phyloP scores from a whole-genome alignment of 495 filamentous ascomycete species.

The Bathelium albidoporum region DNA sequence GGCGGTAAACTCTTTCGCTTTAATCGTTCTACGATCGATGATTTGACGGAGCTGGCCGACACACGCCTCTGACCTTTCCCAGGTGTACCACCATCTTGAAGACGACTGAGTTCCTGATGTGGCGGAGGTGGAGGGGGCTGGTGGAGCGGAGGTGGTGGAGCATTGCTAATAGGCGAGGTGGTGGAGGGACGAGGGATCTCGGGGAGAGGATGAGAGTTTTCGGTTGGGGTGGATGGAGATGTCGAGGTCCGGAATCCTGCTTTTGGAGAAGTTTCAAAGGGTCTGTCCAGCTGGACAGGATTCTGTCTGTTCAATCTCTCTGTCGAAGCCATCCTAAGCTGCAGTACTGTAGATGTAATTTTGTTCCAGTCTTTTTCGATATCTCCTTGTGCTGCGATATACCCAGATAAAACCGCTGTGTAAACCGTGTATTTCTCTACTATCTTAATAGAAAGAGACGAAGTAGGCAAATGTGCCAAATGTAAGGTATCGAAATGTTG shows the following conservation, averaged over 20 bases:
- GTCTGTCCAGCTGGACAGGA: background rate
- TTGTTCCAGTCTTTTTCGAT: background rate
- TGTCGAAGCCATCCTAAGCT: background rate
- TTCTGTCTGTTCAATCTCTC: background rate
- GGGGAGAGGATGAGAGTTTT: background rate
- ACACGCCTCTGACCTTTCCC: background rate
- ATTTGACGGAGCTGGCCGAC: background rate
- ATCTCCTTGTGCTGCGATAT: background rate
- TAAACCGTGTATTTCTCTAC: too few species aligned
- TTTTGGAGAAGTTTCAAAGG: background rate
- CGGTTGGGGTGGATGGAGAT: background rate
- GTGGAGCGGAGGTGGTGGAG: background rate
- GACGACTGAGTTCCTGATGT: background rate
- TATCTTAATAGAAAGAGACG: too few species aligned
- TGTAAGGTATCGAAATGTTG: background rate
- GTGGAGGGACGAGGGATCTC: background rate
- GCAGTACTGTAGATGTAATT: background rate
- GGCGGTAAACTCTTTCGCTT: conserved; percentile 1
- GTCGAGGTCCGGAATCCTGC: background rate
- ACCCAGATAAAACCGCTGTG: too few species aligned
- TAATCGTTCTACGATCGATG: background rate
- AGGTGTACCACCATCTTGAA: background rate
- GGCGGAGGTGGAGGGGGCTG: background rate
- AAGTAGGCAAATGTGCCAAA: background rate
- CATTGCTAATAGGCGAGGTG: background rate